A percentile compares a stretch with the other conserved stretches of the same genome.
Conservation (phyloP, 106 monocot genomes). For the Dendrobium chrysotoxum region DNA sequence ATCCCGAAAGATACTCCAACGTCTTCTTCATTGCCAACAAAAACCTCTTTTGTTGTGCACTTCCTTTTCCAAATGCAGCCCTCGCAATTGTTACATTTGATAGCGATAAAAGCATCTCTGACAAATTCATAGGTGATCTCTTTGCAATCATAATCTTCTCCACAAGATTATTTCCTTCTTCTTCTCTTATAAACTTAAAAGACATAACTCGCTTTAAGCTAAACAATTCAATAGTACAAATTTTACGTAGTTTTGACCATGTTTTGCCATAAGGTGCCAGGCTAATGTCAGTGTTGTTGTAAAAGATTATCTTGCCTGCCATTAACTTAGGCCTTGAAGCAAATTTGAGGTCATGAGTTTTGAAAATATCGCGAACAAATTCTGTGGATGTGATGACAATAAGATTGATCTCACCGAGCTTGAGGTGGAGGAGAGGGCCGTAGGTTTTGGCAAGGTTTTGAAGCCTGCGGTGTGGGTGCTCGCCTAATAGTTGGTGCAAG, state of each 20-base stretch:
- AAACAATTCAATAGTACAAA: too few species aligned
- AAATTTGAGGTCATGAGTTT: too few species aligned
- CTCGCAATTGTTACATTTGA: background rate
- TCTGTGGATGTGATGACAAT: constrained; percentile 4
- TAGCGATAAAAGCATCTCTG: background rate
- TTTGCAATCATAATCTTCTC: background rate
- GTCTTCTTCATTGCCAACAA: too few species aligned
- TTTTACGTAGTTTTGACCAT: too few species aligned
- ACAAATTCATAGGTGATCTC: background rate
- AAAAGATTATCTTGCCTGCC: too few species aligned
- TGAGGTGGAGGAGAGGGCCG: constrained; percentile 14
- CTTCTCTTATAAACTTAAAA: background rate
- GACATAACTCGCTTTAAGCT: too few species aligned
- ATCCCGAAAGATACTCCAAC: too few species aligned
- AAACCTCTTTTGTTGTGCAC: too few species aligned
- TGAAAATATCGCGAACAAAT: too few species aligned
- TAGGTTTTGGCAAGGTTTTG: background rate
- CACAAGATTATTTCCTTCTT: background rate
- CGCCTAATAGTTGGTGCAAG: constrained; percentile 12
- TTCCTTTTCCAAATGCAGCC: background rate
- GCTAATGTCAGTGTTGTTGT: too few species aligned
- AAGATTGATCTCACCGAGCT: constrained; percentile 11
- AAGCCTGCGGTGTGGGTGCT: background rate
- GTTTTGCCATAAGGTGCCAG: too few species aligned
- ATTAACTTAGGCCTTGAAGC: too few species aligned